phyloP scores from a whole-genome alignment of 2,329 filamentous ascomycete genomes.

The Fusarium paranaense region DNA sequence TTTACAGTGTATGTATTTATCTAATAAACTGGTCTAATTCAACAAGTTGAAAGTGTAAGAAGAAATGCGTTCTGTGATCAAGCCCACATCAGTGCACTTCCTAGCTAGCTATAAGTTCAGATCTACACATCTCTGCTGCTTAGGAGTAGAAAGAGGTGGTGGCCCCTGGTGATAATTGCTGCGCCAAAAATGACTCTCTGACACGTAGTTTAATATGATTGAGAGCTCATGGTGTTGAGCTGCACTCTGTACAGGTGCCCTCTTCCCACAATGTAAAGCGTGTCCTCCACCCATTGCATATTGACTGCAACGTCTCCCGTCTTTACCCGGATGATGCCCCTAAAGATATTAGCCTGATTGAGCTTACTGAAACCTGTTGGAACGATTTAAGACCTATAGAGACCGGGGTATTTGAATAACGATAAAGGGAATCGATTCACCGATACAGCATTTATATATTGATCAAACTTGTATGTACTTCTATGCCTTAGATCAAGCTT shows the following conservation, averaged over 20 bases:
- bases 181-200: not conserved
- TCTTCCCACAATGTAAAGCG: constrained; percentile 23
- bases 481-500: too few species aligned
- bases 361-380: too few species aligned
- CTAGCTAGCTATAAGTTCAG: not conserved
- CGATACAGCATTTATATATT: too few species aligned
- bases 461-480: too few species aligned
- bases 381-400: too few species aligned
- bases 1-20: too few species aligned
- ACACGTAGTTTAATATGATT: not conserved
- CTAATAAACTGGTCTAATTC: too few species aligned
- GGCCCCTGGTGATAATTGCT: not conserved
- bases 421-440: too few species aligned
- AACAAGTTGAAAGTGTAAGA: too few species aligned
- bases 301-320: constrained; percentile 27
- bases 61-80: too few species aligned
- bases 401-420: too few species aligned
- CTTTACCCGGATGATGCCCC: constrained; percentile 17
- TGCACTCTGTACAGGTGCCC: constrained; percentile 18
- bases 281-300: constrained; percentile 26
- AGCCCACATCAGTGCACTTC: not conserved
- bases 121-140: not conserved
- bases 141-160: not conserved
- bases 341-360: too few species aligned
- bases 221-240: not conserved